phyloP scores from a whole-genome alignment of 768 basidiomycete species.

The Tephrocybe sp. region DNA sequence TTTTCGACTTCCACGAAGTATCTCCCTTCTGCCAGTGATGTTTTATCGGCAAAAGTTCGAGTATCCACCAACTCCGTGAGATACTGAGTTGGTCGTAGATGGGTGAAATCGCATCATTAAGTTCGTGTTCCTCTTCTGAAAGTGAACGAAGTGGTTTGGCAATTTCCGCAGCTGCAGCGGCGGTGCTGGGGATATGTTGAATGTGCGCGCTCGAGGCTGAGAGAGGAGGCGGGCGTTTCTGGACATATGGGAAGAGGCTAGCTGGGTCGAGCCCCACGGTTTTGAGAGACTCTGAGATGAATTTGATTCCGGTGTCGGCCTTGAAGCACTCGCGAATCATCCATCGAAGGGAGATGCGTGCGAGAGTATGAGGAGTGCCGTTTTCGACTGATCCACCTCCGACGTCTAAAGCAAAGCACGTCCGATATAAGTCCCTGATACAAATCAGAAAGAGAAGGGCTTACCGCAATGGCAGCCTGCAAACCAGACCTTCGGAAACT shows the following conservation, averaged over 20 bases:
- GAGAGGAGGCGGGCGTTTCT: conserved; percentile 30
- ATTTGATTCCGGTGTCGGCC: conserved; percentile 56
- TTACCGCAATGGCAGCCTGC: conserved; percentile 38
- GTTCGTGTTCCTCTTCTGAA: conserved; percentile 54
- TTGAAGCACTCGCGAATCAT: conserved; percentile 71
- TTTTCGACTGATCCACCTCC: conserved; percentile 53
- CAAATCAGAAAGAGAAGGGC: conserved; percentile 1
- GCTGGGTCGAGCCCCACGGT: conserved; percentile 41
- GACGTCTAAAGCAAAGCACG: conserved; percentile 36
- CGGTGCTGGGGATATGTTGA: conserved; percentile 15
- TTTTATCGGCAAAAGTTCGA: conserved; percentile 48
- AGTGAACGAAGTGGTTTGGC: neutral
- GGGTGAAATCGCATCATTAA: conserved; percentile 46
- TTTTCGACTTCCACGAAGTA: conserved; percentile 26
- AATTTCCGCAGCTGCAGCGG: neutral
- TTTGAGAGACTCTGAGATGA: conserved; percentile 43
- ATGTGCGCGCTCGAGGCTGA: conserved; percentile 19
- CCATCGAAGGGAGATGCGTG: conserved; percentile 60
- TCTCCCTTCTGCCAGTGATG: conserved; percentile 36
- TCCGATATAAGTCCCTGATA: neutral
- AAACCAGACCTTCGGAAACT: conserved; percentile 42
- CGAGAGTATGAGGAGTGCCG: conserved; percentile 38
- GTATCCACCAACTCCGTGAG: conserved; percentile 55
- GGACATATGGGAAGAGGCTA: conserved; percentile 34
- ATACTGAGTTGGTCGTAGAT: conserved; percentile 51